phyloP scores from a whole-genome alignment of 352 stramenopile genomes.

The Pythium myriotylum region DNA sequence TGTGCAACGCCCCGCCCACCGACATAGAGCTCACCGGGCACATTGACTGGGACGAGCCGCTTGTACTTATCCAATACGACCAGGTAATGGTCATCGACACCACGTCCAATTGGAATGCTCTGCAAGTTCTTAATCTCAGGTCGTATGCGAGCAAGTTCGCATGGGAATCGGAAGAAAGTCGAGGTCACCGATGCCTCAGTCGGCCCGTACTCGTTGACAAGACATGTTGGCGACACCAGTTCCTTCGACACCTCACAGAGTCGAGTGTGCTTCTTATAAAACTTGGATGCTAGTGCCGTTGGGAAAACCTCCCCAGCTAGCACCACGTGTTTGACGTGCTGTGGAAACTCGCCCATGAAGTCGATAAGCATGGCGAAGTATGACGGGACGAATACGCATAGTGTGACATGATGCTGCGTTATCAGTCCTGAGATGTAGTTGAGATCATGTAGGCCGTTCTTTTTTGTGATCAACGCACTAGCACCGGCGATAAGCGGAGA shows the following conservation, averaged over 20 bases:
- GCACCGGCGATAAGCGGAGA: constrained; percentile 46
- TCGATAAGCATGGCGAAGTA: constrained; percentile 61
- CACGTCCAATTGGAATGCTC: constrained; percentile 57
- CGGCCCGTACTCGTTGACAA: constrained; percentile 60
- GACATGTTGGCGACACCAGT: constrained; percentile 23
- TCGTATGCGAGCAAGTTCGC: constrained; percentile 24
- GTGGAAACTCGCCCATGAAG: constrained; percentile 40
- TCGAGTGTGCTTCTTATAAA: constrained; percentile 37
- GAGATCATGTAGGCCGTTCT: constrained; percentile 53
- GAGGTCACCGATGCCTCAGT: constrained; percentile 58
- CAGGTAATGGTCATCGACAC: constrained; percentile 46
- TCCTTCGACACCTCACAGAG: background rate
- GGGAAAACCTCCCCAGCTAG: constrained; percentile 50
- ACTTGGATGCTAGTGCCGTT: constrained; percentile 46
- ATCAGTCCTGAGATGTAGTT: constrained; percentile 34
- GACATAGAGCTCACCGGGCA: constrained; percentile 70
- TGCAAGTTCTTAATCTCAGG: constrained; percentile 13
- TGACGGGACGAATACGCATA: constrained; percentile 60
- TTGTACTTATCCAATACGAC: constrained; percentile 54
- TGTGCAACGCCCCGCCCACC: constrained; percentile 60
- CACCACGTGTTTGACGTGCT: constrained; percentile 41
- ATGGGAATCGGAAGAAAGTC: constrained; percentile 39
- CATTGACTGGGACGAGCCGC: constrained; percentile 47
- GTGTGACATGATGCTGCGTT: constrained; percentile 36
- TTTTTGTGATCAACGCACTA: constrained; percentile 44